Conservation (phyloP, 345 rosid species). For the Aethionema arabicum region DNA sequence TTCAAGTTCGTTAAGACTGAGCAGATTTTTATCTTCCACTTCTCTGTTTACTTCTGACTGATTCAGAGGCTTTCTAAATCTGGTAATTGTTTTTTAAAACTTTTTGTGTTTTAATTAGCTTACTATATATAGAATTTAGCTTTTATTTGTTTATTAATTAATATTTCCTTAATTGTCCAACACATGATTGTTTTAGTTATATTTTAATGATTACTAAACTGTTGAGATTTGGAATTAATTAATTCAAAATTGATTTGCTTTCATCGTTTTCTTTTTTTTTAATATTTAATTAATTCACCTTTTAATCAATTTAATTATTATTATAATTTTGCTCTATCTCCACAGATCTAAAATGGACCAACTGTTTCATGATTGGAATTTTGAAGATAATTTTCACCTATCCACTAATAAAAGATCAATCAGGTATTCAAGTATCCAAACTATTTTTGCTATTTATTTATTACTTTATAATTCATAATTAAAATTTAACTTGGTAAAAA, state of each 20-base stretch:
- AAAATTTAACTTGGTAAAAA: too few species aligned
- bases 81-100: constrained; percentile 32
- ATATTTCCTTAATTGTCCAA: constrained; percentile 27
- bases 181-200: constrained; percentile 10
- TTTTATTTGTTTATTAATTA: constrained; percentile 11
- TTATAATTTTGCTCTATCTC: background rate
- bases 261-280: constrained; percentile 23
- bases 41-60: background rate
- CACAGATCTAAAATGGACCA: constrained; percentile 57
- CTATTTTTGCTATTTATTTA: too few species aligned
- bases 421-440: constrained; percentile 37
- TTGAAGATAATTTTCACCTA: constrained; percentile 49
- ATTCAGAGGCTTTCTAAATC: constrained; percentile 31
- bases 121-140: constrained; percentile 31
- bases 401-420: constrained; percentile 44
- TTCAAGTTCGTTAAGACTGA: constrained; percentile 19
- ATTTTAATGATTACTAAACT: constrained; percentile 20
- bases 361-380: constrained; percentile 58
- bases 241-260: constrained; percentile 23
- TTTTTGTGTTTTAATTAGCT: constrained; percentile 8
- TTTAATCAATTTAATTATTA: constrained; percentile 23
- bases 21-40: constrained; percentile 21
- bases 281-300: background rate
- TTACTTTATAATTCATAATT: too few species aligned
- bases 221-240: constrained; percentile 26